Evolutionary conservation across 768 basidiomycete genomes (phyloP).

Genomic region (Gymnopilus junonius): DNA sequence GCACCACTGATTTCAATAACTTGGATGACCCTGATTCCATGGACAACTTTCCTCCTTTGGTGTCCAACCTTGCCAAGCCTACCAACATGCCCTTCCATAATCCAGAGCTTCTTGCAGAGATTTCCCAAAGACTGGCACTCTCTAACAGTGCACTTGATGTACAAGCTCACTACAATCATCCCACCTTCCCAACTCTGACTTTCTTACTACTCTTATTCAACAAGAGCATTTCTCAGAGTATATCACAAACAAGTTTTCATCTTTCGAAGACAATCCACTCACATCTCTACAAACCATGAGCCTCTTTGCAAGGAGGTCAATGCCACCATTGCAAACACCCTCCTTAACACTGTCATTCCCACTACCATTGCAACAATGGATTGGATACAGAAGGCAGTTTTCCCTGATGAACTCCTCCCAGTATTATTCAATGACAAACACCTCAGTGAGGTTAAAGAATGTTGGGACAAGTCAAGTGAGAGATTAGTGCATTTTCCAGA

Average conservation of each 20-base stretch:
- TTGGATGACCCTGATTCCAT: slow-evolving; percentile 1
- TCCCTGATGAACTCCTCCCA: background rate
- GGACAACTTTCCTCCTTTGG: background rate
- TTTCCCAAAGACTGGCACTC: slow-evolving; percentile 1
- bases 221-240: slow-evolving; percentile 2
- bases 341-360: background rate
- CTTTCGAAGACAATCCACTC: background rate
- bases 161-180: slow-evolving; percentile 7
- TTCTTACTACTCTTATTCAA: slow-evolving; percentile 9
- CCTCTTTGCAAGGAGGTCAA: background rate
- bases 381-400: background rate
- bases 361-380: background rate
- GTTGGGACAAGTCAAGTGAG: background rate
- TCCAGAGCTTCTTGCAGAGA: background rate
- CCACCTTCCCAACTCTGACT: slow-evolving; percentile 4
- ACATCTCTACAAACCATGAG: slow-evolving; percentile 6
- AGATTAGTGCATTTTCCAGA: background rate
- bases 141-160: slow-evolving; percentile 4
- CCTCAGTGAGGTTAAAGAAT: background rate
- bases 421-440: background rate
- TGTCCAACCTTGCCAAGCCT: slow-evolving; percentile 2
- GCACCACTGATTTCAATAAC: background rate
- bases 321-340: background rate
- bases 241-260: slow-evolving; percentile 3
- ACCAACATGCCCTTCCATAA: slow-evolving; percentile 2